These are phyloP conservation scores for Arthroderma sp. DNA, from an alignment of 2,329 filamentous ascomycete species.

Conservation along the genomic window DNA sequence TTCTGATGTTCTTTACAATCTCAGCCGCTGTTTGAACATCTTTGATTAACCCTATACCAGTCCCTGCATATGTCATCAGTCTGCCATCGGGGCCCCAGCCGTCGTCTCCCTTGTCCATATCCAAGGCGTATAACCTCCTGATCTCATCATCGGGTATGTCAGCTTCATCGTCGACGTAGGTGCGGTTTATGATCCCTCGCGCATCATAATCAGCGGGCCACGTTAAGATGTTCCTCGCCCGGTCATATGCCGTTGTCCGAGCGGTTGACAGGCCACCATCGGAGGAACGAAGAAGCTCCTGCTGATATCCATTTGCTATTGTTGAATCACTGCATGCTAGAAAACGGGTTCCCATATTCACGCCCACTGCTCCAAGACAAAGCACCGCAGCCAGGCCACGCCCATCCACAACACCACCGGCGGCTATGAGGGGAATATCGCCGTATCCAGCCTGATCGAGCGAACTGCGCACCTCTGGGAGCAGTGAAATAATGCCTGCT, in stretches of 20 bases:
- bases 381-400: slow-evolving; percentile 39
- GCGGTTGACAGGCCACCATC: slow-evolving; percentile 42
- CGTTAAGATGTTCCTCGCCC: slow-evolving; percentile 40
- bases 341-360: slow-evolving; percentile 52
- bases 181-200: slow-evolving; percentile 45
- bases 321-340: slow-evolving; percentile 40
- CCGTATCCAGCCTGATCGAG: slow-evolving; percentile 15
- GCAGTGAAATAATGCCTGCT: slow-evolving; percentile 35
- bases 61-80: slow-evolving; percentile 51
- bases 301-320: slow-evolving; percentile 37
- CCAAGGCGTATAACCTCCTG: slow-evolving; percentile 32
- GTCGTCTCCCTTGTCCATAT: slow-evolving; percentile 35
- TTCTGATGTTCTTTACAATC: slow-evolving; percentile 38
- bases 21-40: slow-evolving; percentile 37
- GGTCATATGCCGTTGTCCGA: slow-evolving; percentile 41
- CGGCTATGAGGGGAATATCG: slow-evolving; percentile 36
- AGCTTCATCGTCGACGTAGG: slow-evolving; percentile 31
- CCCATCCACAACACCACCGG: slow-evolving; percentile 42
- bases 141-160: slow-evolving; percentile 31
- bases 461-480: slow-evolving; percentile 39
- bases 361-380: slow-evolving; percentile 40
- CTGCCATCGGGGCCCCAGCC: slow-evolving; percentile 42
- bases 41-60: slow-evolving; percentile 46
- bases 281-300: slow-evolving; percentile 34
- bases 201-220: slow-evolving; percentile 48